phyloP scores from a whole-genome alignment of 495 filamentous ascomycete species.

The Penicillium paxilli region DNA sequence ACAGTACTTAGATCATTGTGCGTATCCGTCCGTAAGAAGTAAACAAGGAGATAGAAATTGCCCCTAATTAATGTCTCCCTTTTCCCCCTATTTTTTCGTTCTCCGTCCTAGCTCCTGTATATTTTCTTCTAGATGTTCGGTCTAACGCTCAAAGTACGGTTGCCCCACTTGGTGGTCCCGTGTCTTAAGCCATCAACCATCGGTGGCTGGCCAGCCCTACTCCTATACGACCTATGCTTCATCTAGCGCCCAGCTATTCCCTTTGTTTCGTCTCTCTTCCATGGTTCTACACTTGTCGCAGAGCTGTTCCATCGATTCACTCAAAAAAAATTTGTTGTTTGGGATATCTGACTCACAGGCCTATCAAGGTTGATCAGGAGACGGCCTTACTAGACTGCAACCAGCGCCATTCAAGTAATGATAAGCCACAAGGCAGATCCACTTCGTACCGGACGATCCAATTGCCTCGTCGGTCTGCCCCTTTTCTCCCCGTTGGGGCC shows the following conservation, averaged over 20 bases:
- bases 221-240: conserved; percentile 7
- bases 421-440: conserved; percentile 23
- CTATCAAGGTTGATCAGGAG: conserved; percentile 6
- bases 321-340: background rate
- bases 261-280: conserved; percentile 7
- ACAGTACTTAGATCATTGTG: too few relatives aligned
- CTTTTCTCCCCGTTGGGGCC: conserved; percentile 23
- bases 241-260: background rate
- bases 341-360: background rate
- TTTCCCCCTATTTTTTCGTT: conserved; percentile 11
- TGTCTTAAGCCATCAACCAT: conserved; percentile 19
- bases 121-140: conserved; percentile 6
- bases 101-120: background rate
- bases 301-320: background rate
- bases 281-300: background rate
- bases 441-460: conserved; percentile 8
- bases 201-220: conserved; percentile 16
- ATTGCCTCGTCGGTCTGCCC: conserved; percentile 17
- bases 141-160: conserved; percentile 10
- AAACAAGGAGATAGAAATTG: conserved; percentile 7
- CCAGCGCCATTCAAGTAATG: conserved; percentile 30
- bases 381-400: conserved; percentile 5
- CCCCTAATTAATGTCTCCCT: conserved; percentile 25
- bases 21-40: background rate
- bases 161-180: conserved; percentile 22